Percentiles rank a stretch among this genome's conserved stretches.
phyloP scores from a whole-genome alignment of 164 flowering plant genomes.

The Stephania yunnanensis region DNA sequence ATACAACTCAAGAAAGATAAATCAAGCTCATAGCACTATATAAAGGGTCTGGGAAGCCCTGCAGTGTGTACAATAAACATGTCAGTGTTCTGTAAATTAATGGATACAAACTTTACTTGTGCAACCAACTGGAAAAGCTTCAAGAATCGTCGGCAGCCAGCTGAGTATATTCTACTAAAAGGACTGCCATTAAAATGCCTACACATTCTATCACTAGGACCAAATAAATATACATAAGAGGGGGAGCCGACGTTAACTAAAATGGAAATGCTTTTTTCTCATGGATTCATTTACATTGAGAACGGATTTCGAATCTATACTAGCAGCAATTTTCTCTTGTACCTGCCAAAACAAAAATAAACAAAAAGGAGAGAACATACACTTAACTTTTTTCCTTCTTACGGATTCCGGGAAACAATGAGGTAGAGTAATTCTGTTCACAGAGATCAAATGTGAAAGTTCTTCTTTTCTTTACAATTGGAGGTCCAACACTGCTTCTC shows the following conservation, averaged over 20 bases:
- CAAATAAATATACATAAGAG: neutral
- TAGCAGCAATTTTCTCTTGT: neutral
- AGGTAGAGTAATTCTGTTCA: neutral
- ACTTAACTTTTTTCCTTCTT: neutral
- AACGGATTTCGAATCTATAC: conserved; percentile 1
- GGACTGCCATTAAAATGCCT: neutral
- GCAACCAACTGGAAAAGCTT: neutral
- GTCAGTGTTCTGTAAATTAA: neutral
- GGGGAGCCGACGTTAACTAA: neutral
- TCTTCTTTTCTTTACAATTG: conserved; percentile 10
- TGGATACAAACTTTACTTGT: neutral
- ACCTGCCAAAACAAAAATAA: neutral
- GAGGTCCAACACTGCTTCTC: conserved; percentile 39
- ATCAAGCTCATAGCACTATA: neutral
- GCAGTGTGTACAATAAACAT: neutral
- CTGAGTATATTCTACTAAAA: neutral
- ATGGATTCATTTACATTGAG: conserved; percentile 11
- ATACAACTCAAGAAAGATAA: neutral
- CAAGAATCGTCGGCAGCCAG: neutral
- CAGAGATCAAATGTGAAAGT: neutral
- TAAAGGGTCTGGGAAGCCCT: neutral
- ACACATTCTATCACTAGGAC: neutral
- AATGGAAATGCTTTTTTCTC: conserved; percentile 2
- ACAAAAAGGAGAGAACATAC: neutral
- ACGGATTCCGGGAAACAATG: neutral